Evolutionary conservation across 2,329 filamentous ascomycete genomes (phyloP).

Genomic region (Pseudopyricularia cyperi): DNA sequence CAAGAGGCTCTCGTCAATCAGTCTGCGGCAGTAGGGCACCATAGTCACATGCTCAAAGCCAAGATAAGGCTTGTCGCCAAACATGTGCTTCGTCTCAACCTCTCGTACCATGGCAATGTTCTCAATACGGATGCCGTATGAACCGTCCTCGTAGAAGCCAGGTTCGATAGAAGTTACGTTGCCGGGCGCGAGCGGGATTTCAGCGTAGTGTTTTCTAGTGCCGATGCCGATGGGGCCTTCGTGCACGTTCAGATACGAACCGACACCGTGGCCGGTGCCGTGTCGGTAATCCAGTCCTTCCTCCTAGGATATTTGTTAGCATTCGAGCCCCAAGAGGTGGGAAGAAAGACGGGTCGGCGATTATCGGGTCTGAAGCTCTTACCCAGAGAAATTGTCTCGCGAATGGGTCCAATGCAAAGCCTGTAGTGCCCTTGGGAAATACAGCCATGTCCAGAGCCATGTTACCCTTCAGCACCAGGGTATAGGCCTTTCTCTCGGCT

Average conservation of each 20-base stretch:
- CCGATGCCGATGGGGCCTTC: constrained; percentile 96
- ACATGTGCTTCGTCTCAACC: constrained; percentile 72
- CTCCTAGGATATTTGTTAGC: constrained; percentile 22
- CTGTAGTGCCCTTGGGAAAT: constrained; percentile 91
- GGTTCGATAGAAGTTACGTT: constrained; percentile 96
- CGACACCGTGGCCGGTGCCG: constrained; percentile 90
- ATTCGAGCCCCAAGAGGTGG: constrained; percentile 5
- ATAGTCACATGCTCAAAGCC: constrained; percentile 97
- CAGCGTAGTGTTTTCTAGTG: constrained; percentile 78
- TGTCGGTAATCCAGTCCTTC: constrained; percentile 90
- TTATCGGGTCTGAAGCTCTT: constrained; percentile 12
- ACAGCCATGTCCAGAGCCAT: constrained; percentile 76
- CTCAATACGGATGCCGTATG: constrained; percentile 91
- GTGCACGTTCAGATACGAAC: constrained; percentile 91
- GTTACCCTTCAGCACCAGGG: constrained; percentile 85
- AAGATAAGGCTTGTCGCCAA: constrained; percentile 87
- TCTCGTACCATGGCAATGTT: constrained; percentile 89
- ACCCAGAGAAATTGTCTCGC: constrained; percentile 91
- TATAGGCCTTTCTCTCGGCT: constrained; percentile 81
- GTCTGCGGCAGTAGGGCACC: constrained; percentile 83
- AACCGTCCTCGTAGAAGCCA: constrained; percentile 92
- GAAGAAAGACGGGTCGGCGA: background rate
- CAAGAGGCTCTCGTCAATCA: constrained; percentile 66
- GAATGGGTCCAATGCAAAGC: constrained; percentile 78
- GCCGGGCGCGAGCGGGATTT: constrained; percentile 78